These are phyloP conservation scores for Eucalyptus marginata DNA, from an alignment of 345 rosid species.

Conservation along the genomic window DNA sequence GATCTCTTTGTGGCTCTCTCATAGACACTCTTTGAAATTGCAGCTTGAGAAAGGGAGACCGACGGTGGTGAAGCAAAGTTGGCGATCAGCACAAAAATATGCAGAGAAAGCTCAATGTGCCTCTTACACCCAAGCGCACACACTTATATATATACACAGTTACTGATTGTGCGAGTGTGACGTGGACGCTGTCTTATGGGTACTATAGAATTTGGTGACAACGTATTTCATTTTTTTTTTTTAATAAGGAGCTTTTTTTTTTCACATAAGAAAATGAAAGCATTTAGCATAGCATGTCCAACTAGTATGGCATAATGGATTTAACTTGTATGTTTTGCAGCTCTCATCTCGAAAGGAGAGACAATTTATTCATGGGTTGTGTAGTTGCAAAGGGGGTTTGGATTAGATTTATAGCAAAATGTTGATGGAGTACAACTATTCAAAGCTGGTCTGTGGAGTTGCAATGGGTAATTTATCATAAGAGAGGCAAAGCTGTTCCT, in stretches of 20 bases:
- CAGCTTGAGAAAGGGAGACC: background rate
- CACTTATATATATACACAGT: background rate
- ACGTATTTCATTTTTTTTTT: background rate
- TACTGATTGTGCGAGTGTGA: background rate
- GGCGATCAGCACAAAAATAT: background rate
- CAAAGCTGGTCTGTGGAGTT: background rate
- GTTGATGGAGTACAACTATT: background rate
- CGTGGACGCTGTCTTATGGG: background rate
- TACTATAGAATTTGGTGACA: background rate
- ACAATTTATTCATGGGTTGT: background rate
- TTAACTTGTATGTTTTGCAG: background rate
- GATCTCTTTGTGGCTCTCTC: background rate
- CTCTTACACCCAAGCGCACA: background rate
- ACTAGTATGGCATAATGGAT: background rate
- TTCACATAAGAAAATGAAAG: background rate
- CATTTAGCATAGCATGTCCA: background rate
- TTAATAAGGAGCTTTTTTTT: background rate
- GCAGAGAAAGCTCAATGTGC: background rate
- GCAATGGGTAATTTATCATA: background rate
- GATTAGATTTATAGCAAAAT: background rate
- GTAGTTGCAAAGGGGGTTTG: background rate
- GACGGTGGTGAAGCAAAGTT: background rate
- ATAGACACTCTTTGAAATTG: background rate
- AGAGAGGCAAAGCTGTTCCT: background rate
- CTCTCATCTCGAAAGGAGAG: background rate